Evolutionary conservation across 208 protist genomes (phyloP).

Genomic region (Angomonas deanei): DNA sequence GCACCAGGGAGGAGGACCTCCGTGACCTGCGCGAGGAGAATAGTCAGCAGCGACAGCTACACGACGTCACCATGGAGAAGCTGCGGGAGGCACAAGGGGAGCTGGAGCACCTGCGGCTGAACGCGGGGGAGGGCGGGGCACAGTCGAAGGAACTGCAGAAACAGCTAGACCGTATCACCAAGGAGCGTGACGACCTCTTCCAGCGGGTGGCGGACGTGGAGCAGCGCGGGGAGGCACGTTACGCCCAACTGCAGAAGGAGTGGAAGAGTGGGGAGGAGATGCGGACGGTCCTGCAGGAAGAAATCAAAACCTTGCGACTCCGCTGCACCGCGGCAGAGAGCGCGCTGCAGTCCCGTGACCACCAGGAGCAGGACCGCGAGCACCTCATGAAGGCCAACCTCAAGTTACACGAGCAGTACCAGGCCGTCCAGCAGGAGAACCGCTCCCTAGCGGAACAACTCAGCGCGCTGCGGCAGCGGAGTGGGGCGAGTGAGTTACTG

Average conservation of each 20-base stretch:
- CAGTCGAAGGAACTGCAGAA: conserved; percentile 16
- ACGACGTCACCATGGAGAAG: conserved; percentile 20
- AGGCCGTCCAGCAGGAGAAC: conserved; percentile 46
- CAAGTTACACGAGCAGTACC: conserved; percentile 60
- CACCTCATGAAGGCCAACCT: conserved; percentile 62
- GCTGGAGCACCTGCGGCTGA: conserved; percentile 19
- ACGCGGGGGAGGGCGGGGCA: conserved; percentile 18
- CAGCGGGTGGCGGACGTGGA: conserved; percentile 20
- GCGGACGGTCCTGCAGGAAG: conserved; percentile 44
- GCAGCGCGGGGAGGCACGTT: conserved; percentile 22
- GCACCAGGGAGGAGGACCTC: conserved; percentile 25
- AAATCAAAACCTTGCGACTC: conserved; percentile 35
- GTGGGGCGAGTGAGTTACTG: conserved; percentile 24
- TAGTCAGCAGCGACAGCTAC: conserved; percentile 17
- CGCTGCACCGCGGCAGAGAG: conserved; percentile 35
- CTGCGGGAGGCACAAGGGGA: conserved; percentile 25
- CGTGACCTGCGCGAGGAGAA: conserved; percentile 14
- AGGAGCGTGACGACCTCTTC: conserved; percentile 26
- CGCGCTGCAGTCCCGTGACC: conserved; percentile 22
- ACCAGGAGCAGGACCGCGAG: conserved; percentile 42
- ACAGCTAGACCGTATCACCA: conserved; percentile 15
- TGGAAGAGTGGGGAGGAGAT: conserved; percentile 38
- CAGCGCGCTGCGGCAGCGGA: conserved; percentile 20
- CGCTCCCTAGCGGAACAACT: conserved; percentile 34
- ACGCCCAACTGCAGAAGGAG: conserved; percentile 26